Base-by-base conservation (phyloP, 768 basidiomycete species). In the Hebeloma cylindrosporum region DNA sequence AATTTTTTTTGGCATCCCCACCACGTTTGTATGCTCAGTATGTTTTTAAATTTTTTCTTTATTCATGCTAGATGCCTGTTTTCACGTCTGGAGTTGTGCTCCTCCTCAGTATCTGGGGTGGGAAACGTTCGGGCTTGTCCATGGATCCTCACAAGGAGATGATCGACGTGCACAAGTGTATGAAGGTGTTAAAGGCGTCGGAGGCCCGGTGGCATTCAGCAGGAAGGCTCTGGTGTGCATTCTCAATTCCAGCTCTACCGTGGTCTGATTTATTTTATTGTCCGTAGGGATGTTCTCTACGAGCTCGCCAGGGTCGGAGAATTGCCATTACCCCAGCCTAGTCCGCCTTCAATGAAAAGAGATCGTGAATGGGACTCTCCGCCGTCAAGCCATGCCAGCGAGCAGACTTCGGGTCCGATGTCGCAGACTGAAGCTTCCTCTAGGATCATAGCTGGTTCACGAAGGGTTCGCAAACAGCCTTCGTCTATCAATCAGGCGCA, bases 221-320 rank as follows among this genome's bases (percentile, higher is more conserved):
- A 11, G 78, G 77, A 23, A 65, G 70, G 22, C 52, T 77, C 20
- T 75, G 74, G 75, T 74, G 56, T 37, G 64, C 47, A 3, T n/a
- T 11, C 16, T 18, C 3, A 4, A 10, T n/a, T 9, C 5, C 16
- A 4, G 3, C 13, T 11, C 20, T 10, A 7, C 5, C 25, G 7
- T 40, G 22, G 25, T 23, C 18, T 5, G 25, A 16, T 28, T 22
- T 33, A 13, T 40, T 7, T 17, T n/a, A 29, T 14, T 14, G 7
- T 40, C 16, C 33, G 8, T 48, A 86, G 85, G 84, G 84, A 87
- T 53, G 76, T 88, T 30, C 63, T 88, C 14, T 86, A 79, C 51
- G 84, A 88, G 51, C 68, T 88, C 1, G 83, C 85, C 3, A 81
- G 75, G 0, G 83, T 81, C 3, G 84, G 85, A 2, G 83, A 87